These are phyloP conservation scores for Eucalyptus curtisii DNA, from an alignment of 345 rosid genomes.

Conservation along the genomic window DNA sequence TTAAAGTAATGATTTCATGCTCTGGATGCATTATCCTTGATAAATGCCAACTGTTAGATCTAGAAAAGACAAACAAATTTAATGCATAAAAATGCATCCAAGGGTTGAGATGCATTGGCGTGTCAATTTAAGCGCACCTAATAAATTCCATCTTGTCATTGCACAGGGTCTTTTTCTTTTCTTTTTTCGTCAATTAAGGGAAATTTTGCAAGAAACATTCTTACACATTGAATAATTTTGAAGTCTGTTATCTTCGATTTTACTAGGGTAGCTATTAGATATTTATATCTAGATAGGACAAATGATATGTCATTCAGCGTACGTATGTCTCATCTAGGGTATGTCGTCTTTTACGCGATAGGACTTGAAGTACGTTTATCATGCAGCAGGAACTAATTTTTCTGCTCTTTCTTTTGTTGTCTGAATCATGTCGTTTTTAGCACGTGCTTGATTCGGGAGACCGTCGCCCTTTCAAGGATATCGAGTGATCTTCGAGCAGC, in stretches of 20 bases:
- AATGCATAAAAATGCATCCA: not conserved
- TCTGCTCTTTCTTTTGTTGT: not conserved
- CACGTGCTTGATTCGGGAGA: not conserved
- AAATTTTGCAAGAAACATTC: not conserved
- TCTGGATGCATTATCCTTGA: not conserved
- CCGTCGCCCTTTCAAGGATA: not conserved
- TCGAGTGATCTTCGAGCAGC: not conserved
- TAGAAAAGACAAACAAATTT: not conserved
- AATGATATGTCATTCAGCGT: not conserved
- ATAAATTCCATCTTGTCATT: not conserved
- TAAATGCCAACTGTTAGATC: not conserved
- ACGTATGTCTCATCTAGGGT: not conserved
- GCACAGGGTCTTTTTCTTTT: not conserved
- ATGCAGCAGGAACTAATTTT: not conserved
- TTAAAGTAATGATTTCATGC: not conserved
- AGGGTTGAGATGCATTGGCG: not conserved
- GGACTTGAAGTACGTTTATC: not conserved
- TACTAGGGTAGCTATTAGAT: not conserved
- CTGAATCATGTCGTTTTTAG: not conserved
- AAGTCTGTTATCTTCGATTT: not conserved
- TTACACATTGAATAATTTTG: not conserved
- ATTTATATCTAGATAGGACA: not conserved
- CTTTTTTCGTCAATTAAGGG: not conserved
- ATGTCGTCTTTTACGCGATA: not conserved
- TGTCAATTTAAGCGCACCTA: not conserved